Conservation (phyloP, 2,329 filamentous ascomycete genomes). For the Fusarium siculi region DNA sequence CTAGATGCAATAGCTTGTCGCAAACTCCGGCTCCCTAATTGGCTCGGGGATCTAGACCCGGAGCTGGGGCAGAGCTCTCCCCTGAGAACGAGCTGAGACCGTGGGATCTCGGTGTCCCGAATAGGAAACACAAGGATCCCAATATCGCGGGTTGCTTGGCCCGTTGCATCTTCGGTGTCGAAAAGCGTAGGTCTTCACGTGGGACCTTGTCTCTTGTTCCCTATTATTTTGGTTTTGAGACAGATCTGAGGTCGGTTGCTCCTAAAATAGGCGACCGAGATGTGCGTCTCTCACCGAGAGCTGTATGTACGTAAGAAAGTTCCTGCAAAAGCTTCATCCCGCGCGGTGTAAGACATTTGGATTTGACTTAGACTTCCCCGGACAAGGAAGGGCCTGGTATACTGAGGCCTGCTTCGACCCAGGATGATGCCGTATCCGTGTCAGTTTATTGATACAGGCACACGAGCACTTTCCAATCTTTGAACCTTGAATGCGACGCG, state of each 20-base stretch:
- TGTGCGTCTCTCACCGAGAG: constrained; percentile 19
- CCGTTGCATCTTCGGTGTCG: constrained; percentile 38
- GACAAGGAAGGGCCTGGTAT: constrained; percentile 4
- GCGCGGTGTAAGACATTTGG: background rate
- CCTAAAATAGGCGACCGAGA: constrained; percentile 31
- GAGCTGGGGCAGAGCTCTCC: constrained; percentile 23
- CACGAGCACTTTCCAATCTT: constrained; percentile 34
- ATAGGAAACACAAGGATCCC: constrained; percentile 26
- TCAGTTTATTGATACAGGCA: constrained; percentile 16
- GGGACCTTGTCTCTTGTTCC: constrained; percentile 6
- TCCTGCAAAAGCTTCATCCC: constrained; percentile 12
- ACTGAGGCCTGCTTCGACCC: constrained; percentile 5
- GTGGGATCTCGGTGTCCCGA: constrained; percentile 39
- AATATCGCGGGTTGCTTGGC: constrained; percentile 19
- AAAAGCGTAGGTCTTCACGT: constrained; percentile 44
- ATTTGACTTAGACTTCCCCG: background rate
- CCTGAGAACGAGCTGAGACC: constrained; percentile 28
- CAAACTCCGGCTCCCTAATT: constrained; percentile 14
- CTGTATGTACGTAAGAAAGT: constrained; percentile 4
- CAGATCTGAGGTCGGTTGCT: constrained; percentile 8
- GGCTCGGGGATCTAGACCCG: constrained; percentile 31
- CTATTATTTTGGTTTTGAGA: constrained; percentile 2
- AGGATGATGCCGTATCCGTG: background rate
- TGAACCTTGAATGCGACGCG: constrained; percentile 8
- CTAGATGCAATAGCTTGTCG: constrained; percentile 12